phyloP scores from a whole-genome alignment of 202 grass and related monocot species.

The Setaria italica region DNA sequence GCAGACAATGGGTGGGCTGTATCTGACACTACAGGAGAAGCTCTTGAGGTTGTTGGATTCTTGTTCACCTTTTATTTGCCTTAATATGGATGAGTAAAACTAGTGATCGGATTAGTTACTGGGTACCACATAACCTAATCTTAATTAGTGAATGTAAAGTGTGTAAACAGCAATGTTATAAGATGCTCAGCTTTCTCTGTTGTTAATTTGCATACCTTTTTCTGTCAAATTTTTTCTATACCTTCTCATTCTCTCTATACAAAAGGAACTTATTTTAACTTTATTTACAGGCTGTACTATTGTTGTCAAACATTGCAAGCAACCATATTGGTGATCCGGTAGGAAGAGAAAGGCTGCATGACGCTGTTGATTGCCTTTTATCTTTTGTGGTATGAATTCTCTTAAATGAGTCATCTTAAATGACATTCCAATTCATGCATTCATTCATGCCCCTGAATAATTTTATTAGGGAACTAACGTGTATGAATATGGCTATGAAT shows the following conservation, averaged over 20 bases:
- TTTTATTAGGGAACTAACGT: not conserved
- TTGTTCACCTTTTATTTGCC: not conserved
- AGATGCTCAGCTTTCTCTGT: not conserved
- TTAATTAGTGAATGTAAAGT: not conserved
- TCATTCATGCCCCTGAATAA: not conserved
- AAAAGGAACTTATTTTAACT: too few relatives aligned
- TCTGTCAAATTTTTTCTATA: not conserved
- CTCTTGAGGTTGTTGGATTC: constrained; percentile 2
- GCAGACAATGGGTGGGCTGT: constrained; percentile 49
- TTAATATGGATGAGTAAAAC: not conserved
- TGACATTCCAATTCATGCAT: not conserved
- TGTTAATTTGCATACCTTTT: not conserved
- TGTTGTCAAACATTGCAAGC: constrained; percentile 35
- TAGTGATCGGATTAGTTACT: not conserved
- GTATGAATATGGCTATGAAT: not conserved
- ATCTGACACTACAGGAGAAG: constrained; percentile 45
- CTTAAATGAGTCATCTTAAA: not conserved
- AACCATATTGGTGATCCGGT: constrained; percentile 6
- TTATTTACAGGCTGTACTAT: constrained; percentile 27
- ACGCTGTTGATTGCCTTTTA: constrained; percentile 47
- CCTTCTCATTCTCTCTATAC: not conserved
- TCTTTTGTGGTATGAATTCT: constrained; percentile 45
- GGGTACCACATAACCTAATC: not conserved
- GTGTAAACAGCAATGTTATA: not conserved
- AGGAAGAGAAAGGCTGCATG: constrained; percentile 26